Evolutionary conservation across 441 rosid genomes (phyloP), one percentile per base, ranked within the genome.

Genomic region (Croton laevigatus): DNA sequence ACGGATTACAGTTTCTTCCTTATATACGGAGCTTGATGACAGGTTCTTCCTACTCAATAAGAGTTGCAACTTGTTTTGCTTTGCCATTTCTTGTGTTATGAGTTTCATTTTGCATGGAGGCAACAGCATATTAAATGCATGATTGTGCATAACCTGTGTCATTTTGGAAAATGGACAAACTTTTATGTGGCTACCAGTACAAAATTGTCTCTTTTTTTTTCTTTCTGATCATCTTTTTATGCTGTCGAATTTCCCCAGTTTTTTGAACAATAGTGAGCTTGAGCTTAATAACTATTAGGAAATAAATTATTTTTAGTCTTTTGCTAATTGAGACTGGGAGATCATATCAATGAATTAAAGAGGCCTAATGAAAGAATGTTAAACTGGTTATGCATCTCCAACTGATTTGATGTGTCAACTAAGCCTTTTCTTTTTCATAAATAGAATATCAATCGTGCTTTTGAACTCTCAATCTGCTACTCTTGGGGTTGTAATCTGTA

Each of bases 1-100:
- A 85, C 72, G 89, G 81, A 67, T 66, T 80, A 70, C 83, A 70
- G 71, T 79, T 80, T 64, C 66, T 86, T 75, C 83, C 89, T 62
- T 68, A 76, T 49, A 19, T 83, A 51, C 81, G 89, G 70, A 83
- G 86, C 71, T 80, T 81, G 46, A 83, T 85, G 73, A 78, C 84
- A 85, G 97, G 96, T 89, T 77, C 57, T 66, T 78, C 67, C 68
- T 67, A 49, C 60, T 48, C 19, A 38, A n/a, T 44, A 4, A 34
- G 8, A 48, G 12, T 62, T 66, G 36, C 14, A 27, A 13, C 72
- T 61, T 51, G 14, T 74, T 61, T 51, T 70, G 54, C 52, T 48
- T 22, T 75, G 8, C 69, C 69, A 37, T 79, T 80, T 64, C 65
- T 59, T 32, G 19, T 9, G 20, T 42, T 17, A 32, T 11, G 11